These are phyloP conservation scores for Chenopodium formosanum DNA, from an alignment of 148 eudicot species.

Conservation along the genomic window DNA sequence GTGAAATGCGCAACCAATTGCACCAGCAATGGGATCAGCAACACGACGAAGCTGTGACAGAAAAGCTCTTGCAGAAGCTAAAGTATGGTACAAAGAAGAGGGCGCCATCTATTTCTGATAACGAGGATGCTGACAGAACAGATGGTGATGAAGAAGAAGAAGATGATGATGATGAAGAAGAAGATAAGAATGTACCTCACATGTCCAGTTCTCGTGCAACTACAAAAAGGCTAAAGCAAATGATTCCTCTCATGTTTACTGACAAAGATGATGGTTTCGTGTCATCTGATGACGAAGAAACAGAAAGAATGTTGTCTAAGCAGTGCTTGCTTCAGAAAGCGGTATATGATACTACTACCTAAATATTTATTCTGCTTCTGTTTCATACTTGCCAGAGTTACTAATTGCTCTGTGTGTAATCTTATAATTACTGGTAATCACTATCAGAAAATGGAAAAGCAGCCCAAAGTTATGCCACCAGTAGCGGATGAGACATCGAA, in stretches of 20 bases:
- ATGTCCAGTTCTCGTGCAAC: conserved; percentile 35
- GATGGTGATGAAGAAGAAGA: conserved; percentile 34
- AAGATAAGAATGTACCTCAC: conserved; percentile 38
- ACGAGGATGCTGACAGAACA: conserved; percentile 29
- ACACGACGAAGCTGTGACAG: conserved; percentile 89
- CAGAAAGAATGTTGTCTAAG: conserved; percentile 51
- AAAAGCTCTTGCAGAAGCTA: conserved; percentile 70
- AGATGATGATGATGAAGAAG: conserved; percentile 38
- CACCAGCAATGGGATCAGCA: conserved; percentile 95
- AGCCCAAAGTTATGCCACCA: conserved; percentile 41
- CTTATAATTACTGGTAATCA: conserved; percentile 34
- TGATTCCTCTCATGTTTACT: conserved; percentile 71
- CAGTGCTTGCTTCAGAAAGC: conserved; percentile 46
- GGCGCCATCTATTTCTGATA: conserved; percentile 38
- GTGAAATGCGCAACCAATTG: conserved; percentile 63
- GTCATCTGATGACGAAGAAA: conserved; percentile 82
- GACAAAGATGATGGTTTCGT: conserved; percentile 75
- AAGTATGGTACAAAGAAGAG: conserved; percentile 43
- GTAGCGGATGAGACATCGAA: conserved; percentile 63
- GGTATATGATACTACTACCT: conserved; percentile 35
- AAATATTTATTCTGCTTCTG: neutral
- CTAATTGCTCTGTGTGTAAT: neutral
- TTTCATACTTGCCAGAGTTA: neutral
- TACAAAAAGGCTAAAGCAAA: conserved; percentile 59
- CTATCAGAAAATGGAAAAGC: conserved; percentile 42